These are phyloP conservation scores for Aethionema arabicum DNA, from an alignment of 345 rosid genomes.

Conservation along the genomic window DNA sequence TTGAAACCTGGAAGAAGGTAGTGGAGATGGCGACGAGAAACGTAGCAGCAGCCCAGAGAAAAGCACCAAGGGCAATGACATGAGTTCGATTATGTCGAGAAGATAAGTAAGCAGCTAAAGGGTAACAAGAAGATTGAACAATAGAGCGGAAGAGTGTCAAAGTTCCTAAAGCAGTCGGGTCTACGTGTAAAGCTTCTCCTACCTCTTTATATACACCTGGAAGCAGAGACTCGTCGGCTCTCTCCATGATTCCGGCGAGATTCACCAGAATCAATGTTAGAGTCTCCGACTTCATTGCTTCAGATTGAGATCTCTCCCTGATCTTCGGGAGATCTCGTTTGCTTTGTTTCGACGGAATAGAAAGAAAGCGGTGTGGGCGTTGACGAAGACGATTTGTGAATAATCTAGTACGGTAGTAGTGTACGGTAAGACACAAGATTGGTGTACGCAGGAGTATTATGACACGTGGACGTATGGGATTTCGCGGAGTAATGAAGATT, in stretches of 20 bases:
- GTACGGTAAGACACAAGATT: not conserved
- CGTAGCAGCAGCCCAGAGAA: constrained; percentile 69
- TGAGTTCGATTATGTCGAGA: constrained; percentile 55
- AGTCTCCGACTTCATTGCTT: constrained; percentile 48
- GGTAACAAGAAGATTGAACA: constrained; percentile 61
- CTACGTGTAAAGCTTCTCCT: constrained; percentile 54
- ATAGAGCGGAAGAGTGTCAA: constrained; percentile 59
- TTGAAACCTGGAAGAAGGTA: constrained; percentile 57
- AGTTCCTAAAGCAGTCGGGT: constrained; percentile 63
- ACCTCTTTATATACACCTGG: constrained; percentile 72
- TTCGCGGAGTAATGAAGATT: not conserved
- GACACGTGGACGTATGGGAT: constrained; percentile 32
- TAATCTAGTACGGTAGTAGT: too few relatives aligned
- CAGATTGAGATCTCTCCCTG: not conserved
- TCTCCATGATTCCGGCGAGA: constrained; percentile 63
- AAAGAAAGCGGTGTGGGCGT: constrained; percentile 11
- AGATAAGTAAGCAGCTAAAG: constrained; percentile 68
- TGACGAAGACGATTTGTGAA: constrained; percentile 6
- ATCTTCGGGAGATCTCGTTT: not conserved
- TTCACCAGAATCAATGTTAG: constrained; percentile 56
- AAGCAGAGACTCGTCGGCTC: constrained; percentile 66
- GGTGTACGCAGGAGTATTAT: not conserved
- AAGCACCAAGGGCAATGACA: constrained; percentile 69
- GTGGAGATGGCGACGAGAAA: constrained; percentile 64
- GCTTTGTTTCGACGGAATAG: constrained; percentile 19